Base-by-base conservation (phyloP, 2,329 filamentous ascomycete species). In the Sordariomycetes sp. region DNA sequence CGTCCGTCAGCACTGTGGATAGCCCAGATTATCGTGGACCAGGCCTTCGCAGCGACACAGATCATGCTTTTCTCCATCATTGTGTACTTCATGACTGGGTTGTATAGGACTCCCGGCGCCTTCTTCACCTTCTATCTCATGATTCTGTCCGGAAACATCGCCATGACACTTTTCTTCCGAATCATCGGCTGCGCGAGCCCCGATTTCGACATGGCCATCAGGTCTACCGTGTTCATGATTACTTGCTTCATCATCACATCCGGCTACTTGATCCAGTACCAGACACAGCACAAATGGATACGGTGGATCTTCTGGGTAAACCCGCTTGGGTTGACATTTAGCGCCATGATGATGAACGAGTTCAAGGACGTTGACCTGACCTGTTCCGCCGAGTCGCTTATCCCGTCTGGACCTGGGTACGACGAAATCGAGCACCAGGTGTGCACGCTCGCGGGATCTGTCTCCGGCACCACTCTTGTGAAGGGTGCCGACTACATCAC, bases 191-290 rank as follows among this genome's bases (percentile, higher is more conserved):
- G 85, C 60, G 60, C 89, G 14, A 90, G 87, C 60, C 87, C 88
- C 0, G 88, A 90, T 65, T 95, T 95, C 59, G 89, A 95, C 67
- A 88, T 88, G 51, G 91, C 91, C 3, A 89, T 92, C 70, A 92
- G 92, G 69, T 87, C 89, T 58, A 89, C 89, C 7, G 85, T 89
- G 5, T 78, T 90, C 1, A 80, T 90, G 57, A 90, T 96, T 62
- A 92, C 88, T 0, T 72, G 92, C n/a, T 90, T 92, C 64, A 83
- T 94, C 28, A 76, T 90, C 22, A 94, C 89, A 0, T 87, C 85
- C 1, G 90, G 90, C 3, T 96, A 94, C 70, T 73, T 95, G 50
- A 93, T 96, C 60, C 89, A 91, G 68, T 91, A 88, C 68, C 80
- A 86, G 55, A 81, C 76, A 2, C 82, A 89, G 64, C 86, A 90